Base-by-base conservation (phyloP, 2,329 filamentous ascomycete genomes). In the Stemphylium beticola region DNA sequence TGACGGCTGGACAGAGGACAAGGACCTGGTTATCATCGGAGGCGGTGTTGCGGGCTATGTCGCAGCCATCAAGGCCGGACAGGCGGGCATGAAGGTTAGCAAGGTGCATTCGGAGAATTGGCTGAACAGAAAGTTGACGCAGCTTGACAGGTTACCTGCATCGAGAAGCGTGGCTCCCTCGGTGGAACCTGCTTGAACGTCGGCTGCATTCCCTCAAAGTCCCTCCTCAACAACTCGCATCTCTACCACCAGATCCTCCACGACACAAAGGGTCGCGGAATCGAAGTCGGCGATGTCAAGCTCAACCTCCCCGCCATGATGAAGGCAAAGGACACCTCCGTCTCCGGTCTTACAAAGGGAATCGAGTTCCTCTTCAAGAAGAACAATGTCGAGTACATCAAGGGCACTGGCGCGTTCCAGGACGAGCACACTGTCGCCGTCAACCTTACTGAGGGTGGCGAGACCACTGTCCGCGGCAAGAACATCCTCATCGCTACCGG, bases 321-420 rank as follows among this genome's bases (percentile, higher is more conserved):
- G 93, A 96, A 97, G 83, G 93, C 95, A 56, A 99, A 99, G 83
- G 93, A 99, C 47, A 89, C 87, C 32, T 96, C 95, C 47, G 95
- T 99, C 60, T 79, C 82, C 36, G 87, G 92, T 44, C 82, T 99
- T 65, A 99, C 95, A 65, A 98, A 98, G 84, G 95, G 95, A 77
- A 90, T 99, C 64, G 95, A 99, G 79, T 99, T 93, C 77, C 83
- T 99, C 61, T 89, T 99, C 81, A 98, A 98, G 88, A 98, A 99
- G 86, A 99, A 99, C 82, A 91, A 92, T 62, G 95, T 97, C 65
- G 92, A 98, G 76, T 99, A 98, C 79, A 85, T 98, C 81, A 97
- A 97, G 83, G 95, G 95, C 67, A 87, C 91, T 46, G 93, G 89
- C 66, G 84, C 91, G 41, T 96, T 98, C 75, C 84, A 88, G 70